Conservation (phyloP, 2,329 filamentous ascomycete genomes). For the Epichloe scottii region DNA sequence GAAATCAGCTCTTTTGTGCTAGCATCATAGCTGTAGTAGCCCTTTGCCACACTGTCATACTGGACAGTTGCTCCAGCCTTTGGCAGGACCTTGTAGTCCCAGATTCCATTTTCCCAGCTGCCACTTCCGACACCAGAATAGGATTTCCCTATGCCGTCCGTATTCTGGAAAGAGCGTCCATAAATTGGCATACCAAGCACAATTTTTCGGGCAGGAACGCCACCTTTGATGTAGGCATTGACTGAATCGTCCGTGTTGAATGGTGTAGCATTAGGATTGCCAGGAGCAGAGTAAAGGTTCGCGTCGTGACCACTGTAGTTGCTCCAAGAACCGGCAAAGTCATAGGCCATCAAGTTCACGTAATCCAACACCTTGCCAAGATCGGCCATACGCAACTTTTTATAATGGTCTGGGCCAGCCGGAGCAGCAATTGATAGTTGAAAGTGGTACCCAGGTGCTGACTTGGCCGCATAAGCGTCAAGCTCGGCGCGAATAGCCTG, state of each 20-base stretch:
- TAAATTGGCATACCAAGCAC: constrained; percentile 63
- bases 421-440: constrained; percentile 40
- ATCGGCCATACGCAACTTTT: constrained; percentile 31
- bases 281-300: constrained; percentile 49
- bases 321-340: constrained; percentile 65
- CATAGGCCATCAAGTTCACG: constrained; percentile 64
- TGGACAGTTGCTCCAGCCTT: constrained; percentile 42
- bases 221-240: constrained; percentile 48
- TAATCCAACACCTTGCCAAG: constrained; percentile 40
- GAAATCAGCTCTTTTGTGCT: constrained; percentile 50
- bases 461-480: constrained; percentile 32
- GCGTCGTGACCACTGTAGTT: constrained; percentile 52
- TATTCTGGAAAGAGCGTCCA: constrained; percentile 20
- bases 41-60: constrained; percentile 44
- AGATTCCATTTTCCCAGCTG: constrained; percentile 61
- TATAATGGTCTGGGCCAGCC: constrained; percentile 36
- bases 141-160: constrained; percentile 51
- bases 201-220: constrained; percentile 53
- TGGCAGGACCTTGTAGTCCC: constrained; percentile 72
- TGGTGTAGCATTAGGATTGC: constrained; percentile 47
- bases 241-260: constrained; percentile 58
- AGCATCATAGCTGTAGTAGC: constrained; percentile 59
- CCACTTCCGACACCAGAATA: constrained; percentile 55
- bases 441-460: constrained; percentile 37
- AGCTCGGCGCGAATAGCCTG: constrained; percentile 32